These are phyloP conservation scores for Fusarium sp. DNA, from an alignment of 2,329 filamentous ascomycete genomes.

Conservation along the genomic window DNA sequence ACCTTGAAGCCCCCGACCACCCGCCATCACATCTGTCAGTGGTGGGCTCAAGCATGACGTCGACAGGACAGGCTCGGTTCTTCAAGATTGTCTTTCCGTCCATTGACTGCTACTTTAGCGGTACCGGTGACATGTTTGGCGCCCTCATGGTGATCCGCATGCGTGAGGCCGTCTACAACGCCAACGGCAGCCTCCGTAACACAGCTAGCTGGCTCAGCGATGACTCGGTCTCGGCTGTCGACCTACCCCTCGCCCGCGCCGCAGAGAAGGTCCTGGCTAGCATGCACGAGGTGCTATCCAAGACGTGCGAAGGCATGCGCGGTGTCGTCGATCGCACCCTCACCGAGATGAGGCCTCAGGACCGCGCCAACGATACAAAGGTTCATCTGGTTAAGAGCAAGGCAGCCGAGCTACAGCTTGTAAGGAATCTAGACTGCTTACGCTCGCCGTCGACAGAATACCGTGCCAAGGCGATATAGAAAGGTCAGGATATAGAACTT, in stretches of 20 bases:
- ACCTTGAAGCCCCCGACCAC: conserved; percentile 68
- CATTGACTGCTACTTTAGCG: conserved; percentile 94
- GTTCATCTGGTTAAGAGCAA: conserved; percentile 79
- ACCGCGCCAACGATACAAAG: conserved; percentile 64
- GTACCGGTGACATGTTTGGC: conserved; percentile 98
- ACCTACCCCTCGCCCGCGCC: conserved; percentile 86
- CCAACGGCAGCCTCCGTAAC: conserved; percentile 59
- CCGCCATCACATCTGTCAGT: conserved; percentile 71
- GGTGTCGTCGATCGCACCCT: conserved; percentile 59
- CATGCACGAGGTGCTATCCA: conserved; percentile 87
- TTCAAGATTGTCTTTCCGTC: conserved; percentile 90
- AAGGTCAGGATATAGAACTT: neutral
- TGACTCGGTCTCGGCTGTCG: conserved; percentile 75
- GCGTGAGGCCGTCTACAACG: conserved; percentile 76
- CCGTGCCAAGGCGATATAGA: conserved; percentile 64
- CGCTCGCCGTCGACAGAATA: conserved; percentile 74
- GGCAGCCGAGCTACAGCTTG: conserved; percentile 88
- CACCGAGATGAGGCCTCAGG: conserved; percentile 57
- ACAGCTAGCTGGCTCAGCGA: conserved; percentile 79
- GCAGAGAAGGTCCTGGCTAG: conserved; percentile 89
- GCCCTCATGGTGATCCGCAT: conserved; percentile 89
- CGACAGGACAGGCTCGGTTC: conserved; percentile 75
- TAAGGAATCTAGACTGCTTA: conserved; percentile 78
- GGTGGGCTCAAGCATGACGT: conserved; percentile 80
- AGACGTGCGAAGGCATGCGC: conserved; percentile 74